Conservation (phyloP, 768 basidiomycete species). For the Tremella fuciformis region DNA sequence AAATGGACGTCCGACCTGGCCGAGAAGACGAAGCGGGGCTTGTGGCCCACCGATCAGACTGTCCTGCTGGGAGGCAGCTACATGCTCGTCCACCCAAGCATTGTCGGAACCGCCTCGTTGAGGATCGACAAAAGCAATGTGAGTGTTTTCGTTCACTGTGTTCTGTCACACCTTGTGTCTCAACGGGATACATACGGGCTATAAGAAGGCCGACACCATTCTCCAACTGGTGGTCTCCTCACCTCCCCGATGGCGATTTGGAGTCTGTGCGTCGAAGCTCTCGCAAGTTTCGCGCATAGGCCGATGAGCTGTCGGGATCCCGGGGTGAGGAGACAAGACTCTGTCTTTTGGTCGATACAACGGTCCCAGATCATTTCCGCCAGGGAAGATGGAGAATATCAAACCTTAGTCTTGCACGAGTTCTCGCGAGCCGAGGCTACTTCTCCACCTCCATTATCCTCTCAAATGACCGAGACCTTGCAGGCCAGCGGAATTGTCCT, state of each 20-base stretch:
- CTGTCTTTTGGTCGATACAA: slow-evolving; percentile 86
- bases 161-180: too few species aligned
- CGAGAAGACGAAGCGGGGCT: slow-evolving; percentile 62
- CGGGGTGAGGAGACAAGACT: slow-evolving; percentile 10
- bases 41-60: slow-evolving; percentile 72
- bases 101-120: slow-evolving; percentile 53
- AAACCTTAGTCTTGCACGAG: slow-evolving; percentile 73
- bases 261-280: slow-evolving; percentile 58
- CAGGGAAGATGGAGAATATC: slow-evolving; percentile 73
- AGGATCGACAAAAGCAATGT: slow-evolving; percentile 60
- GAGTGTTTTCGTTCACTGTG: slow-evolving; percentile 51
- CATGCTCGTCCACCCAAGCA: slow-evolving; percentile 68
- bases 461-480: neutral
- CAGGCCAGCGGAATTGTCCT: neutral
- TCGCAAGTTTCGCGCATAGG: slow-evolving; percentile 57
- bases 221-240: slow-evolving; percentile 62
- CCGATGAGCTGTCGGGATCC: neutral
- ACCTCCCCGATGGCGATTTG: slow-evolving; percentile 30
- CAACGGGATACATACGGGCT: slow-evolving; percentile 58
- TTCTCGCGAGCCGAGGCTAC: slow-evolving; percentile 79
- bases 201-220: slow-evolving; percentile 89
- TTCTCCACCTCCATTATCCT: slow-evolving; percentile 68
- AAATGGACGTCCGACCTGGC: slow-evolving; percentile 69
- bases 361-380: slow-evolving; percentile 71
- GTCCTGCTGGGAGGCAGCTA: slow-evolving; percentile 89